These are phyloP conservation scores for Neodidymelliopsis sp. DNA, from an alignment of 2,329 filamentous ascomycete genomes.

Conservation along the genomic window DNA sequence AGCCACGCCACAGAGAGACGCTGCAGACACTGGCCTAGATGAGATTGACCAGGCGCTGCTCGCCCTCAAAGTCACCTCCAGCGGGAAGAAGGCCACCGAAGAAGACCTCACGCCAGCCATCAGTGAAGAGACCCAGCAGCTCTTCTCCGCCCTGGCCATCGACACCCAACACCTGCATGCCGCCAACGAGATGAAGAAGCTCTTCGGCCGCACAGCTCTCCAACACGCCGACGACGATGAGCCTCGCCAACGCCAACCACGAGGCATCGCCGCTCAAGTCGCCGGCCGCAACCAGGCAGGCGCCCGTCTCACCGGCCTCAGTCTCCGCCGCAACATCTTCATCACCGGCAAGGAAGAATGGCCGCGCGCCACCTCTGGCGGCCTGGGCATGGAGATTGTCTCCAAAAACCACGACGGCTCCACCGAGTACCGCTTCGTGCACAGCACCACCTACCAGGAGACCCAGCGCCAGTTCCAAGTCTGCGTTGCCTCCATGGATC, in stretches of 20 bases:
- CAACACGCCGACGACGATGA: constrained; percentile 65
- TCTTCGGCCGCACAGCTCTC: constrained; percentile 72
- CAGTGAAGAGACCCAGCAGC: constrained; percentile 55
- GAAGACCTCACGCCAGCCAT: constrained; percentile 27
- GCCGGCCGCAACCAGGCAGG: constrained; percentile 64
- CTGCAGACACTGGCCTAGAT: constrained; percentile 55
- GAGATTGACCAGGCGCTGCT: constrained; percentile 72
- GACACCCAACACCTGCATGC: constrained; percentile 81
- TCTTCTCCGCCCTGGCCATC: constrained; percentile 64
- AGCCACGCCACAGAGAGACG: constrained; percentile 28
- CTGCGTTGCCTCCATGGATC: constrained; percentile 84
- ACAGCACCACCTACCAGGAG: constrained; percentile 75
- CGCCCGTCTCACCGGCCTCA: constrained; percentile 70
- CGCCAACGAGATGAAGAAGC: constrained; percentile 85
- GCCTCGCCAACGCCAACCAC: constrained; percentile 56
- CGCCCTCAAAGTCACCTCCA: constrained; percentile 57
- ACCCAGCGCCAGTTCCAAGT: constrained; percentile 79
- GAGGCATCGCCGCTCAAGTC: constrained; percentile 66
- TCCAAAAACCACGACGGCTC: constrained; percentile 64
- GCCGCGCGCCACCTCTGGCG: constrained; percentile 80
- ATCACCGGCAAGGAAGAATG: constrained; percentile 87
- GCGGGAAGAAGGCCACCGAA: constrained; percentile 24
- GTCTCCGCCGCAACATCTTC: constrained; percentile 80
- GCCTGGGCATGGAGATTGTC: constrained; percentile 80
- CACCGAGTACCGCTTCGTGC: constrained; percentile 78